A percentile compares a stretch with the other conserved stretches of the same genome.
phyloP scores from a whole-genome alignment of 2,329 filamentous ascomycete genomes.

The Neofusicoccum laricinum region DNA sequence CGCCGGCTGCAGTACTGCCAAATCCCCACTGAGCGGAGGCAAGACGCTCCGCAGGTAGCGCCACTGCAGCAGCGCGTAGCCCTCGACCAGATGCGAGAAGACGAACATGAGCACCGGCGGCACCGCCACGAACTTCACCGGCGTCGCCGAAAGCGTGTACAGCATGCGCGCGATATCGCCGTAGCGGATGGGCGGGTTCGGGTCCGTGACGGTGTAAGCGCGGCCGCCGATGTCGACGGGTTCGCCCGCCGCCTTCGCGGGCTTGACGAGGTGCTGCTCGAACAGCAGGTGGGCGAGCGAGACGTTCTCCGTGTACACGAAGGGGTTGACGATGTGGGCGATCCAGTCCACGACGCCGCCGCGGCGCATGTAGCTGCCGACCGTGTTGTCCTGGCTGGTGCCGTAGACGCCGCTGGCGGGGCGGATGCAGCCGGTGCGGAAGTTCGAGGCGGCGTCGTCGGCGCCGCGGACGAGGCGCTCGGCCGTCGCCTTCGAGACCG shows the following conservation, averaged over 20 bases:
- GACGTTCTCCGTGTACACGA: constrained; percentile 52
- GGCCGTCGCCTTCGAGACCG: constrained; percentile 50
- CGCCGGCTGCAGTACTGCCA: constrained; percentile 43
- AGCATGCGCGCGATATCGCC: constrained; percentile 41
- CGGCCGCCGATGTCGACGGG: constrained; percentile 38
- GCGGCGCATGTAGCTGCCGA: constrained; percentile 13
- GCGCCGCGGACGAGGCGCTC: constrained; percentile 51
- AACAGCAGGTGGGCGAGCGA: constrained; percentile 54
- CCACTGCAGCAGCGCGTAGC: constrained; percentile 30
- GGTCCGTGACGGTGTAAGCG: constrained; percentile 52
- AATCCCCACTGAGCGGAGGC: constrained; percentile 29
- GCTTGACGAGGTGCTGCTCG: constrained; percentile 49
- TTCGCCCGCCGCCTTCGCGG: constrained; percentile 18
- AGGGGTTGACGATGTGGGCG: constrained; percentile 47
- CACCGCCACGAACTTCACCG: constrained; percentile 31
- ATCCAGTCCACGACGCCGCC: constrained; percentile 39
- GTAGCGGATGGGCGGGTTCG: constrained; percentile 45
- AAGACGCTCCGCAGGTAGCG: constrained; percentile 22
- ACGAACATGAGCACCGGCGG: constrained; percentile 39
- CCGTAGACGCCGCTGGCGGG: constrained; percentile 56
- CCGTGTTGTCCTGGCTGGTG: constrained; percentile 39
- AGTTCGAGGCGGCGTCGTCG: constrained; percentile 32
- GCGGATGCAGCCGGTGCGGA: constrained; percentile 55
- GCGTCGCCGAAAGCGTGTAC: constrained; percentile 28
- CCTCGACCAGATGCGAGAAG: constrained; percentile 39